Conservation (phyloP, 805 yeast species). For the Zygoascus bituminiphila region DNA sequence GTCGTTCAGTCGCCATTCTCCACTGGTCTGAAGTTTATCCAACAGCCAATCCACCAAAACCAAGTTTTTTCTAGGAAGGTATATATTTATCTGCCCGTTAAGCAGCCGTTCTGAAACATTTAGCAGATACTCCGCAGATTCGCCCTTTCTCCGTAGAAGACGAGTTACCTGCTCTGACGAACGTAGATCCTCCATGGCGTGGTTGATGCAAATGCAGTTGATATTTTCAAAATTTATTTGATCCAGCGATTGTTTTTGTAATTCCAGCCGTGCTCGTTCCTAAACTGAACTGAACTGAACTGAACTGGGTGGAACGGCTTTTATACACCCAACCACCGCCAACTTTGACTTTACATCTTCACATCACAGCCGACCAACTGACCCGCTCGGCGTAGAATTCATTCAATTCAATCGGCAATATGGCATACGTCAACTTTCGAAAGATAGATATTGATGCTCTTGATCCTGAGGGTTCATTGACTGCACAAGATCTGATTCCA, state of each 20-base stretch:
- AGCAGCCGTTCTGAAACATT: constrained; percentile 18
- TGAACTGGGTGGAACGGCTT: too few relatives aligned
- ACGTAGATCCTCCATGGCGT: constrained; percentile 22
- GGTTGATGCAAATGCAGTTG: not conserved
- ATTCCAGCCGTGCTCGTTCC: not conserved
- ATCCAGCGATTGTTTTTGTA: not conserved
- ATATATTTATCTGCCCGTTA: constrained; percentile 15
- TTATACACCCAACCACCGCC: too few relatives aligned
- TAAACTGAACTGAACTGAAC: not conserved
- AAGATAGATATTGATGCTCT: constrained; percentile 88
- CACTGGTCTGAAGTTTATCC: constrained; percentile 21
- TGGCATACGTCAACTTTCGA: constrained; percentile 34
- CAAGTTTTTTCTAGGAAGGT: constrained; percentile 26
- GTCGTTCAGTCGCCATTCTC: constrained; percentile 9
- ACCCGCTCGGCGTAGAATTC: too few relatives aligned
- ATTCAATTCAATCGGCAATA: not conserved
- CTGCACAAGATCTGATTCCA: constrained; percentile 53
- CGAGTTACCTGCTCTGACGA: constrained; percentile 27
- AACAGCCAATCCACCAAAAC: constrained; percentile 32
- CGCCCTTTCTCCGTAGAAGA: constrained; percentile 22
- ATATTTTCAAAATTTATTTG: not conserved
- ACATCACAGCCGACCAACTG: not conserved
- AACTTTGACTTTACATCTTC: too few relatives aligned
- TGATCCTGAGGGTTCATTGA: constrained; percentile 67
- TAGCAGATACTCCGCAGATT: constrained; percentile 16